Base-by-base conservation (phyloP, 495 filamentous ascomycete genomes). In the Podospora pseudoanserina region DNA sequence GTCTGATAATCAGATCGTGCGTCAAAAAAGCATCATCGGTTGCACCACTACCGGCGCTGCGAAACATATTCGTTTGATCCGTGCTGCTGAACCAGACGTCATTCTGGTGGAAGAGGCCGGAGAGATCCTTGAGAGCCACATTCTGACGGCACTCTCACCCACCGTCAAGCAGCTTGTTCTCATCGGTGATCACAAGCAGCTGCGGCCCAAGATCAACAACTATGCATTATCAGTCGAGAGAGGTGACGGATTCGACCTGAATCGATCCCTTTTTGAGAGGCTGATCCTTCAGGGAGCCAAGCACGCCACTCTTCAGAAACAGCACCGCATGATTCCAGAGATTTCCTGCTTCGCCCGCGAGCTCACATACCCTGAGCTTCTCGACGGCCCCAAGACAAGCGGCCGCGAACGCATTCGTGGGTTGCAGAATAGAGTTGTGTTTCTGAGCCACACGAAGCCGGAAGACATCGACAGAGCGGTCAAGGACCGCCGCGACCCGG, bases 141-240 rank as follows among this genome's bases (percentile, higher is more conserved):
- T 93, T 49, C 74, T 94, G 0, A 88, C 90, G 0, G 86, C 90
- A 0, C 71, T 95, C 28, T 74, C 79, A 0, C 75, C 85, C 0
- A 75, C 82, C 0, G 89, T 88, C 13, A 85, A 91, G 70, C 89
- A 93, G 39, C 71, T 92, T 3, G 80, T 92, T 7, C 75, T 93
- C 13, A 93, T 93, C 49, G 92, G 92, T 3, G 92, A 95, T 68
- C 90, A 94, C 70, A 83, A 89, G 69, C 91, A 95, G 66, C 82
- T 95, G 3, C 83, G 91, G 4, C 92, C 91, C 0, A 91, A 91
- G 66, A 81, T 88, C 49, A 87, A 88, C 67, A 89, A 86, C 65
- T 89, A 89, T 69, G 78, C 74, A 5, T 78, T 94, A 0, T 86
- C 83, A 0, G 83, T 90, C 0, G 91, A 92, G 66, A 87, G 85